Evolutionary conservation across 768 basidiomycete genomes (phyloP).

Genomic region (Podaxis mareebaensis): DNA sequence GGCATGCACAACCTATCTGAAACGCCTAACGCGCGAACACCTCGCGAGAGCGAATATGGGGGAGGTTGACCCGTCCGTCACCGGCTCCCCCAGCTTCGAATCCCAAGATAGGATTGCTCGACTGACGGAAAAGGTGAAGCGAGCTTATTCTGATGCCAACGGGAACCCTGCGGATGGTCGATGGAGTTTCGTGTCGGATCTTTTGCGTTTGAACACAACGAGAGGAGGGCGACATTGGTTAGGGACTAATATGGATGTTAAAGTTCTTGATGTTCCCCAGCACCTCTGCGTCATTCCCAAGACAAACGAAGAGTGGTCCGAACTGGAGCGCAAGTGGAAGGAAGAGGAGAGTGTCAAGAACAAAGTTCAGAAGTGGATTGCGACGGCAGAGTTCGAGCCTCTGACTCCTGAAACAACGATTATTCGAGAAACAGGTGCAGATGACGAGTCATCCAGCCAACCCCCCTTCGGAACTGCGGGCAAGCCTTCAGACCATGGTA

Average conservation of each 20-base stretch:
- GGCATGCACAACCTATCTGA: slow-evolving; percentile 5
- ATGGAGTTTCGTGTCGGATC: slow-evolving; percentile 12
- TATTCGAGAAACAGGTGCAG: not conserved
- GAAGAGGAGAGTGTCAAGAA: slow-evolving; percentile 12
- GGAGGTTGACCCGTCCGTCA: not conserved
- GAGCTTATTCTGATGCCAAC: slow-evolving; percentile 10
- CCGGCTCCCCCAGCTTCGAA: not conserved
- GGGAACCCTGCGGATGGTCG: slow-evolving; percentile 13
- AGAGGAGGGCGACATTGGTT: slow-evolving; percentile 9
- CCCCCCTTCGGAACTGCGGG: not conserved
- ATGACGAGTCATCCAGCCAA: not conserved
- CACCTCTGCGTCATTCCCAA: slow-evolving; percentile 9
- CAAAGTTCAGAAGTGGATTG: slow-evolving; percentile 15
- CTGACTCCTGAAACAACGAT: slow-evolving; percentile 13
- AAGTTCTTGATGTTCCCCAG: not conserved
- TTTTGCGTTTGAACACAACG: slow-evolving; percentile 9
- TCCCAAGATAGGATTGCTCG: slow-evolving; percentile 2
- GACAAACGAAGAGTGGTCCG: slow-evolving; percentile 4
- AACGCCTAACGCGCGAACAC: slow-evolving; percentile 11
- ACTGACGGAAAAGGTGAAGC: slow-evolving; percentile 7
- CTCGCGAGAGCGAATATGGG: slow-evolving; percentile 16
- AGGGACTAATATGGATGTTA: not conserved
- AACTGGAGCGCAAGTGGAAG: slow-evolving; percentile 9
- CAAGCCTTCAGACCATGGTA: not conserved
- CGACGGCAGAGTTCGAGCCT: slow-evolving; percentile 13